phyloP scores from a whole-genome alignment of 768 basidiomycete genomes.

The Filobasidium wieringae region DNA sequence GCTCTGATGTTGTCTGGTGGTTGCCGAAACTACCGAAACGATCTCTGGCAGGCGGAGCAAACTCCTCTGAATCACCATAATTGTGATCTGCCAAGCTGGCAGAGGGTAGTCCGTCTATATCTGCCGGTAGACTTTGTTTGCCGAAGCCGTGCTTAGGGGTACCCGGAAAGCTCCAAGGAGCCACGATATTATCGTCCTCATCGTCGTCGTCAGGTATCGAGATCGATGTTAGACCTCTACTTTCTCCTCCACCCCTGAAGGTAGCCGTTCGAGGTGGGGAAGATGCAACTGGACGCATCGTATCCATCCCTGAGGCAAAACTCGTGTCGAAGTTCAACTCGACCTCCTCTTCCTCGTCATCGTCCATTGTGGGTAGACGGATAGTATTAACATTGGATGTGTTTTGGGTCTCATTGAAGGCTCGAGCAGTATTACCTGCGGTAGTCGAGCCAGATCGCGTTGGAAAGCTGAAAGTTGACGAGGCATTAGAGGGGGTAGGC shows the following conservation, averaged over 20 bases:
- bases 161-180: neutral
- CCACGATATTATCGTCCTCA: neutral
- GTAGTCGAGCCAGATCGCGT: neutral
- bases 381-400: conserved; percentile 5
- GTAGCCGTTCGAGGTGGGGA: neutral
- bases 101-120: conserved; percentile 7
- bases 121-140: neutral
- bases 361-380: conserved; percentile 5
- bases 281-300: neutral
- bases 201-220: neutral
- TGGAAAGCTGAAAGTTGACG: conserved; percentile 1
- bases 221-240: neutral
- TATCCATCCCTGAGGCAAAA: neutral
- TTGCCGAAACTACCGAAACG: neutral
- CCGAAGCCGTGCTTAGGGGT: neutral
- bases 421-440: neutral
- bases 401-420: too few species aligned
- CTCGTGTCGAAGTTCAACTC: neutral
- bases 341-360: conserved; percentile 8
- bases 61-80: too few species aligned
- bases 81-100: too few species aligned
- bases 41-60: too few species aligned
- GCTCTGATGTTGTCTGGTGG: neutral
- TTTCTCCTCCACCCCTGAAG: neutral
- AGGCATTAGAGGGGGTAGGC: neutral